Conservation (phyloP, 805 yeast species). For the Aciculoconidium aculeatum region DNA sequence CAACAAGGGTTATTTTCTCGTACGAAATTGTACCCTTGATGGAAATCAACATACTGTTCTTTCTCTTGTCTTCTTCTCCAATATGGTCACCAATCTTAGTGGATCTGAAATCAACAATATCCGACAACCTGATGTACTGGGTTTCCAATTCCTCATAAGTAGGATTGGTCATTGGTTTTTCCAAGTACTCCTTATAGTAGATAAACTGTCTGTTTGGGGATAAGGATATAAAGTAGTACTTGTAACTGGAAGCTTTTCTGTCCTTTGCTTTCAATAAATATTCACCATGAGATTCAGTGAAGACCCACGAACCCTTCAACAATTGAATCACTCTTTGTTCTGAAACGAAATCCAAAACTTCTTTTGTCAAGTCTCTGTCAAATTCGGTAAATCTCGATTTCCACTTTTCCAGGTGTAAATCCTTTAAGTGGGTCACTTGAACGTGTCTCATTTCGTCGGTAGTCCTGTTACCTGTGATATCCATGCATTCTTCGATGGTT, state of each 20-base stretch:
- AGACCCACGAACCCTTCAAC: conserved; percentile 80
- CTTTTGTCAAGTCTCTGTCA: conserved; percentile 43
- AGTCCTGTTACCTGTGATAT: conserved; percentile 32
- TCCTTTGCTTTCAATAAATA: conserved; percentile 18
- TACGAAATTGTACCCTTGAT: conserved; percentile 53
- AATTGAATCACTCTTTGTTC: conserved; percentile 70
- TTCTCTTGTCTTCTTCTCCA: conserved; percentile 38
- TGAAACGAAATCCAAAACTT: conserved; percentile 64
- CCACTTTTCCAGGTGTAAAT: conserved; percentile 38
- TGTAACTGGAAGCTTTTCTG: conserved; percentile 16
- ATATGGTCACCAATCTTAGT: conserved; percentile 40
- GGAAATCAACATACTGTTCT: conserved; percentile 43
- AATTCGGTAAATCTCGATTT: conserved; percentile 40
- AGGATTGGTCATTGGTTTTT: conserved; percentile 44
- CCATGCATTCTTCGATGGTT: conserved; percentile 41
- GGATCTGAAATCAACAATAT: conserved; percentile 46
- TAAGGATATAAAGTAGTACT: conserved; percentile 50
- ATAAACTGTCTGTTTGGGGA: conserved; percentile 63
- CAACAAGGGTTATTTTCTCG: conserved; percentile 49
- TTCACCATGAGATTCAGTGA: conserved; percentile 49
- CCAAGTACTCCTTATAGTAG: conserved; percentile 53
- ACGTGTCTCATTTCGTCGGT: conserved; percentile 47
- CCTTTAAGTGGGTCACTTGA: conserved; percentile 45
- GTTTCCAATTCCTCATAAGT: conserved; percentile 54
- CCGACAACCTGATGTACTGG: conserved; percentile 44